phyloP scores from a whole-genome alignment of 495 filamentous ascomycete genomes.

The Penicillium angulare region DNA sequence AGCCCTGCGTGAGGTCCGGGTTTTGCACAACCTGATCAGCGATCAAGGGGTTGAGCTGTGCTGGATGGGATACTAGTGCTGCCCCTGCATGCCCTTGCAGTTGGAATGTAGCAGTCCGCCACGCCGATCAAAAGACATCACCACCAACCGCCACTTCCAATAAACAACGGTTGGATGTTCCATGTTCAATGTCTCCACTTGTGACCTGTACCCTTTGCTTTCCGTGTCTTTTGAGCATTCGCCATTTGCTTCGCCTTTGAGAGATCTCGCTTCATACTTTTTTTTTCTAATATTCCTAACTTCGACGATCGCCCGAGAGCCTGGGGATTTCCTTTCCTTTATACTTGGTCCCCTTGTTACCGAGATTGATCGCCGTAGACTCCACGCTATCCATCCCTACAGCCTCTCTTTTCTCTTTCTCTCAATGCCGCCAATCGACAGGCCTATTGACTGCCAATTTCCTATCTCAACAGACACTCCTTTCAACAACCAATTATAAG shows the following conservation, averaged over 20 bases:
- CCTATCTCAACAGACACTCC: background rate
- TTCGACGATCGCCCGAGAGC: too few relatives aligned
- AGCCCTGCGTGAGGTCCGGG: background rate
- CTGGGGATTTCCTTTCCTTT: background rate
- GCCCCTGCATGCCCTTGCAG: conserved; percentile 1
- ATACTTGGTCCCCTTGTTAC: background rate
- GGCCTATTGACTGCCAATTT: background rate
- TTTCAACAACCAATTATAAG: background rate
- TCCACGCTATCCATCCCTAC: background rate
- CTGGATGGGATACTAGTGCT: background rate
- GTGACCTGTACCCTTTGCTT: background rate
- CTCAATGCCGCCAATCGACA: background rate
- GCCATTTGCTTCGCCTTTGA: background rate
- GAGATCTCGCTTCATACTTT: background rate
- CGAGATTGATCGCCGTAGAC: background rate
- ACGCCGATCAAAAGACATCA: background rate
- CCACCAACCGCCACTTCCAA: background rate
- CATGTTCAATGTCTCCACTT: background rate
- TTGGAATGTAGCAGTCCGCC: background rate
- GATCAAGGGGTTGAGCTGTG: background rate
- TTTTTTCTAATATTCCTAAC: too few relatives aligned
- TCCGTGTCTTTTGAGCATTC: background rate
- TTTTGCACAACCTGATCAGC: background rate
- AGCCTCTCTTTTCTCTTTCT: background rate
- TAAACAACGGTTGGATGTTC: background rate